A percentile compares a stretch with the other conserved stretches of the same genome.
Conservation (phyloP, 225 moss, liverwort and hornwort genomes). For the Neckera pumila region DNA sequence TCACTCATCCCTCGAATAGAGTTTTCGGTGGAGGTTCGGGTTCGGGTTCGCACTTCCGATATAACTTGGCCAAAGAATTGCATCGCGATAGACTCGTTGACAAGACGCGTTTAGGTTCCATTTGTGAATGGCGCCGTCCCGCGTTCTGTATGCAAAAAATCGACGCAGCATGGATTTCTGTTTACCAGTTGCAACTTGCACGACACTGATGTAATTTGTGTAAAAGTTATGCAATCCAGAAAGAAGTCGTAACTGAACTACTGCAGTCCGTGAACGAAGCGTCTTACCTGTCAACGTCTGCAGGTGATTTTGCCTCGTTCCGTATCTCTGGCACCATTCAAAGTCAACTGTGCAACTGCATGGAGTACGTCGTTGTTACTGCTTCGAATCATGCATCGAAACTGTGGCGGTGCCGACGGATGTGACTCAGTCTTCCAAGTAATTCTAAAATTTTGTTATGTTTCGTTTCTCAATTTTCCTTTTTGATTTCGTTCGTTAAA, state of each 20-base stretch:
- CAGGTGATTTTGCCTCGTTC: background rate
- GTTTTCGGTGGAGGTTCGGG: background rate
- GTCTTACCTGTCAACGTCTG: background rate
- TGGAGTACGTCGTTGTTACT: background rate
- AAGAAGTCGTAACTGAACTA: background rate
- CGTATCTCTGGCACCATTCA: background rate
- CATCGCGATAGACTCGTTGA: background rate
- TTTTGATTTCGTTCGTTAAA: background rate
- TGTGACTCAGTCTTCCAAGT: background rate
- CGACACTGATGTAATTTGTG: background rate
- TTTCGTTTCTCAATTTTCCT: background rate
- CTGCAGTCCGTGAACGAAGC: background rate
- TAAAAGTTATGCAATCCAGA: background rate
- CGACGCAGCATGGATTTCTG: background rate
- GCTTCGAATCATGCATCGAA: background rate
- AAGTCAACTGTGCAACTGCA: background rate
- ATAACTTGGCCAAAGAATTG: background rate
- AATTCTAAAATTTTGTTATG: background rate
- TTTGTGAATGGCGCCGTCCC: background rate
- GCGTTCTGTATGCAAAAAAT: background rate
- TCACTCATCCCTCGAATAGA: background rate
- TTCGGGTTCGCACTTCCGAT: background rate
- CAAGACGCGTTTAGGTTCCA: background rate
- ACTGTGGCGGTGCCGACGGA: background rate
- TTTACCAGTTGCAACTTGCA: background rate